Conservation (phyloP, 768 basidiomycete species). For the Mycena galopus region DNA sequence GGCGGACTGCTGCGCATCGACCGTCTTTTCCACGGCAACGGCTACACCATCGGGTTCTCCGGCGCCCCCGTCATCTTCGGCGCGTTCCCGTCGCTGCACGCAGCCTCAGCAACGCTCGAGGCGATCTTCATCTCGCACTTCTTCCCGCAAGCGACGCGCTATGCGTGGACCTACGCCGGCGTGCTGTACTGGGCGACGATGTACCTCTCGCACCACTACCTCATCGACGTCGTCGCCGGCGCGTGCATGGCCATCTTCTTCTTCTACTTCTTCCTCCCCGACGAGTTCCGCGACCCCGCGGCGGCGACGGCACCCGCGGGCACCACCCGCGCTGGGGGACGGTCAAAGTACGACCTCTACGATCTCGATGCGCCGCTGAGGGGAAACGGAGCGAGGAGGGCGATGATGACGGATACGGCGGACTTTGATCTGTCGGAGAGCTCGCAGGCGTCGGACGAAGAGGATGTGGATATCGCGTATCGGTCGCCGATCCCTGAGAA, state of each 20-base stretch:
- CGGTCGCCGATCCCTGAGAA: conserved; percentile 69
- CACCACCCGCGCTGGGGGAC: conserved; percentile 36
- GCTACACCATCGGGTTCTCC: conserved; percentile 86
- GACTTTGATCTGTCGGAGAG: conserved; percentile 72
- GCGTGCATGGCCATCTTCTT: conserved; percentile 89
- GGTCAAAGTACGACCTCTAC: conserved; percentile 82
- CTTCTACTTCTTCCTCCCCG: conserved; percentile 92
- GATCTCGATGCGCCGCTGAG: conserved; percentile 73
- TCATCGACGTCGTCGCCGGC: conserved; percentile 96
- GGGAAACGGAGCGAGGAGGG: conserved; percentile 36
- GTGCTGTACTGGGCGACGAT: conserved; percentile 98
- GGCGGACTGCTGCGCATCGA: conserved; percentile 96
- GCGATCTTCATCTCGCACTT: conserved; percentile 96
- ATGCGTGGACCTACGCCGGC: conserved; percentile 86
- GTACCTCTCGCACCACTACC: conserved; percentile 98
- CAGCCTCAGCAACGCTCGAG: conserved; percentile 91
- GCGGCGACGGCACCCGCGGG: conserved; percentile 67
- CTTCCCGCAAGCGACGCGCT: conserved; percentile 80
- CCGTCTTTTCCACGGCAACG: conserved; percentile 78
- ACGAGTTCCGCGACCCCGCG: conserved; percentile 73
- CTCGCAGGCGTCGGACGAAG: conserved; percentile 69
- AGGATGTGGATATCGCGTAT: conserved; percentile 77
- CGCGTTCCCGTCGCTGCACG: conserved; percentile 95
- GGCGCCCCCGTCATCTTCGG: conserved; percentile 95
- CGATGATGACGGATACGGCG: conserved; percentile 55